Evolutionary conservation across 2,329 filamentous ascomycete species (phyloP).

Genomic region (Pyricularia sp.): DNA sequence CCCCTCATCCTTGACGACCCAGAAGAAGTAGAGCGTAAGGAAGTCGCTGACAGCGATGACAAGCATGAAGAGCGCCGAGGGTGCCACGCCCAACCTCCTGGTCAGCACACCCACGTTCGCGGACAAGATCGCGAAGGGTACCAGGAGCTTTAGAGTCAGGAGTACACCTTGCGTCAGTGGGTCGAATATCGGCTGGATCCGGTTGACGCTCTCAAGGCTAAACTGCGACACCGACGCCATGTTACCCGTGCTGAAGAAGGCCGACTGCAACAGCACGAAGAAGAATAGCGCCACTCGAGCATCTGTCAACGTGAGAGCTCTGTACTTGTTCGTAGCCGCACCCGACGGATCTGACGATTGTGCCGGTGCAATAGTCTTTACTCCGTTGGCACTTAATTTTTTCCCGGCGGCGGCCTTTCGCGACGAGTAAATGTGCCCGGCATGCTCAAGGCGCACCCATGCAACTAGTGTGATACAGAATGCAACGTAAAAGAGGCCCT

Average conservation of each 20-base stretch:
- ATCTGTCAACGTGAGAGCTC: conserved; percentile 72
- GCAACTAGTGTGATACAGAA: conserved; percentile 75
- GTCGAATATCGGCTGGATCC: conserved; percentile 85
- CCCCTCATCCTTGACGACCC: conserved; percentile 92
- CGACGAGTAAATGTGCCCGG: conserved; percentile 45
- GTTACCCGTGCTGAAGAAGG: conserved; percentile 95
- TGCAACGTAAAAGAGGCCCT: conserved; percentile 88
- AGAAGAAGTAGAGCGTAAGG: conserved; percentile 92
- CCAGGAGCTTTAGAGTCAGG: conserved; percentile 79
- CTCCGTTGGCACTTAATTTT: not conserved
- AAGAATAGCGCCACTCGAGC: conserved; percentile 88
- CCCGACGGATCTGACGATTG: not conserved
- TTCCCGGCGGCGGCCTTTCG: conserved; percentile 7
- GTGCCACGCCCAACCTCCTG: conserved; percentile 70
- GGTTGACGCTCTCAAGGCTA: conserved; percentile 79
- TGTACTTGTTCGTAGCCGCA: conserved; percentile 26
- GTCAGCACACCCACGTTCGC: conserved; percentile 94
- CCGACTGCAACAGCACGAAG: conserved; percentile 87
- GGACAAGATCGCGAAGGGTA: conserved; percentile 86
- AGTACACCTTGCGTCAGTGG: conserved; percentile 87
- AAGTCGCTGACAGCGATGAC: conserved; percentile 89
- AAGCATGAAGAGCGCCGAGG: conserved; percentile 85
- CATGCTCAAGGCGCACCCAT: conserved; percentile 90
- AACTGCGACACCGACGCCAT: conserved; percentile 91
- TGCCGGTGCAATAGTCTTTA: not conserved